These are phyloP conservation scores for Phlebiopsis gigantea DNA, from an alignment of 768 basidiomycete species.

Conservation along the genomic window DNA sequence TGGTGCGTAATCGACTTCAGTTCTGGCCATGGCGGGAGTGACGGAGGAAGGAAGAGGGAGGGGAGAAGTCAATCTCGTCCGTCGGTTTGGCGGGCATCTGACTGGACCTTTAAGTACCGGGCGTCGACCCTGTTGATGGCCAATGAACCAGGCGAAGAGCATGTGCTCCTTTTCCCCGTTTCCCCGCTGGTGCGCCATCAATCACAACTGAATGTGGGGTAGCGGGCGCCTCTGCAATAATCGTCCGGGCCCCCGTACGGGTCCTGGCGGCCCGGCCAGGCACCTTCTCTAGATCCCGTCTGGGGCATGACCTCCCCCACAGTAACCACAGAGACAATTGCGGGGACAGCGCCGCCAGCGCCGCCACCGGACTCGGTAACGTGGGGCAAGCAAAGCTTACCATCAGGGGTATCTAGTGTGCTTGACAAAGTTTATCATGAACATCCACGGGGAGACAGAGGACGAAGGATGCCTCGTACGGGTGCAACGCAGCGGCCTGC, in stretches of 20 bases:
- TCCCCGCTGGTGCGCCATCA: slow-evolving; percentile 5
- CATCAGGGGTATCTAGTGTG: not conserved
- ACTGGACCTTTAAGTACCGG: slow-evolving; percentile 2
- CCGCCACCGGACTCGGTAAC: no score
- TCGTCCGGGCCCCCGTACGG: slow-evolving; percentile 1
- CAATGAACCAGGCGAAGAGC: not conserved
- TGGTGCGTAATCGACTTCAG: not conserved
- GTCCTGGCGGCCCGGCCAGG: slow-evolving; percentile 6
- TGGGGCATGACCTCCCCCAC: not conserved
- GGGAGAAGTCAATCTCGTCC: slow-evolving; percentile 2
- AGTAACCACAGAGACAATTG: not conserved
- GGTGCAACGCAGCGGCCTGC: not conserved
- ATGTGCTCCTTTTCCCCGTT: slow-evolving; percentile 7
- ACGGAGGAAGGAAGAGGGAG: slow-evolving; percentile 1
- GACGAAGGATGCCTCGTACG: not conserved
- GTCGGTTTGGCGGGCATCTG: not conserved
- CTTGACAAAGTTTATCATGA: not conserved
- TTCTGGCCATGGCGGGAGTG: not conserved
- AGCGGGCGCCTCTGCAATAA: not conserved
- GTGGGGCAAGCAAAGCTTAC: no score
- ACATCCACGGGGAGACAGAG: not conserved
- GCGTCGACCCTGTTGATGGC: not conserved
- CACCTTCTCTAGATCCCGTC: not conserved
- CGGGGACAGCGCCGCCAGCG: not conserved
- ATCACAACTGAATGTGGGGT: slow-evolving; percentile 3